phyloP scores from a whole-genome alignment of 2,329 filamentous ascomycete species.

The Scleromitrula shiraiana region DNA sequence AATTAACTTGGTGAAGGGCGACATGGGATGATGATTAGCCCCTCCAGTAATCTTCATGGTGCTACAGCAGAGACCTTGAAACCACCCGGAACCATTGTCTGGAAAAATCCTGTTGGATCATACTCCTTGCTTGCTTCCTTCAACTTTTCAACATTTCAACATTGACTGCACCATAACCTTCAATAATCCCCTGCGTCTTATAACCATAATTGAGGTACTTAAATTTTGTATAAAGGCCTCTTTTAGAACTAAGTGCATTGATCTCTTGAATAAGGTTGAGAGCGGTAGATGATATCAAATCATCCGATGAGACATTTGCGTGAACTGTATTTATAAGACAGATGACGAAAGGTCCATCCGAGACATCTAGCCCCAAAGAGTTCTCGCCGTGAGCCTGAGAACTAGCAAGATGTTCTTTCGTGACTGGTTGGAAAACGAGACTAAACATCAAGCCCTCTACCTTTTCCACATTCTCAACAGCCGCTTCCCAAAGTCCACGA shows the following conservation, averaged over 20 bases:
- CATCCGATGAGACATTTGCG: not conserved
- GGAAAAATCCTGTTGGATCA: not conserved
- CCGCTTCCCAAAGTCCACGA: not conserved
- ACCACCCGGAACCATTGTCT: not conserved
- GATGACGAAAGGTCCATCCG: not conserved
- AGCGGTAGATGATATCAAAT: not conserved
- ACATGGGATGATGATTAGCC: too few relatives aligned
- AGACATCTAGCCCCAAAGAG: not conserved
- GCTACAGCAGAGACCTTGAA: too few relatives aligned
- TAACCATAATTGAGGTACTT: not conserved
- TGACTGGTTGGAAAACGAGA: not conserved
- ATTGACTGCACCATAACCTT: not conserved
- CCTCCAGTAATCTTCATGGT: too few relatives aligned
- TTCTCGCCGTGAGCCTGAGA: not conserved
- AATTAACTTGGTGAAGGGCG: too few relatives aligned
- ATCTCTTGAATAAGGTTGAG: not conserved
- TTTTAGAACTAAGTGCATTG: not conserved
- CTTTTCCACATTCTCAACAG: not conserved
- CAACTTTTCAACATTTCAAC: not conserved
- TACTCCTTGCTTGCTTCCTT: not conserved
- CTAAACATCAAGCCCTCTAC: not conserved
- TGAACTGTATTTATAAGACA: not conserved
- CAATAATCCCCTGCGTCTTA: not conserved
- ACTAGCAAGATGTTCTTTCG: not conserved
- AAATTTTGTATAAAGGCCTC: not conserved